Conservation (phyloP, 495 filamentous ascomycete genomes). For the Aspergillus nidulans region DNA sequence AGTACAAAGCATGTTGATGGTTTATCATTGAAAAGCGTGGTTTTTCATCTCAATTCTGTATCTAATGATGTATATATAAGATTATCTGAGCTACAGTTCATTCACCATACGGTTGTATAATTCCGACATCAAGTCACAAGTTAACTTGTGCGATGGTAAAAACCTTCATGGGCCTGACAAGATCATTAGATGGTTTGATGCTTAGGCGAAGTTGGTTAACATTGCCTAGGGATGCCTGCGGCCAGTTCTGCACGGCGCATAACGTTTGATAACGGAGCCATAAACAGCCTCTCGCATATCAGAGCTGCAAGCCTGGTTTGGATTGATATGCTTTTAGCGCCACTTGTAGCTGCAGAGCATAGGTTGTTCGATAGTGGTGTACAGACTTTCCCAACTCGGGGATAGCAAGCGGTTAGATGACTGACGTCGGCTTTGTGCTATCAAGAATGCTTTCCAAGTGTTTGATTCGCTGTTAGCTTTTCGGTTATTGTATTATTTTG, state of each 20-base stretch:
- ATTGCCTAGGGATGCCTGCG: background rate
- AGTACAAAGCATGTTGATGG: background rate
- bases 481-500: background rate
- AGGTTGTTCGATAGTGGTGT: background rate
- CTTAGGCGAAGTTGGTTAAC: background rate
- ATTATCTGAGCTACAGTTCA: background rate
- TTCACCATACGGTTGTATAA: background rate
- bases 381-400: background rate
- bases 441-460: background rate
- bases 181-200: too few species aligned
- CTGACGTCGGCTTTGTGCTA: background rate
- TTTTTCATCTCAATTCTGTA: background rate
- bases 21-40: slow-evolving; percentile 1
- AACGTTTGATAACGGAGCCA: background rate
- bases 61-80: background rate
- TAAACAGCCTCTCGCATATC: background rate
- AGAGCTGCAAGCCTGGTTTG: background rate
- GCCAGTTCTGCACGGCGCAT: background rate
- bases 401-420: background rate
- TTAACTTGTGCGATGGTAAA: too few species aligned
- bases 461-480: background rate
- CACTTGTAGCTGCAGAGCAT: background rate
- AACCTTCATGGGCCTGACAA: too few species aligned
- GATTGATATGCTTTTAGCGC: background rate
- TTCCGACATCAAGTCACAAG: too few species aligned